A percentile compares a stretch with the other conserved stretches of the same genome.
These are phyloP conservation scores for Thinopyrum elongatum DNA, from an alignment of 176 grass and related monocot genomes.

Conservation along the genomic window DNA sequence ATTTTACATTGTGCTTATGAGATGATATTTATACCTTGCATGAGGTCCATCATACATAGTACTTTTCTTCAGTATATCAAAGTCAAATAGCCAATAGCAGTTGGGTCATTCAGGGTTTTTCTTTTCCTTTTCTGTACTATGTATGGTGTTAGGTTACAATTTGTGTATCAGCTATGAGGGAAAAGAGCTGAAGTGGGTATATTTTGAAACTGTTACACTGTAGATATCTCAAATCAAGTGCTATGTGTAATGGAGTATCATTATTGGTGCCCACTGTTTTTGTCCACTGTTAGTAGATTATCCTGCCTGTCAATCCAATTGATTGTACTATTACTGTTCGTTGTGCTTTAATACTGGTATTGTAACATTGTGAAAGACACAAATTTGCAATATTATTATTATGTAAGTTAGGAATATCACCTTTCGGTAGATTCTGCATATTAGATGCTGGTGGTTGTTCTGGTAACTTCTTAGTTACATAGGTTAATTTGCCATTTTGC, in stretches of 20 bases:
- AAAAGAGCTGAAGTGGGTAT: neutral
- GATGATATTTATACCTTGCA: slow-evolving; percentile 31
- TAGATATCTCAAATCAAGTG: neutral
- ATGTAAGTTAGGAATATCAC: neutral
- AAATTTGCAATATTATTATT: no score
- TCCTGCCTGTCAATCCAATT: neutral
- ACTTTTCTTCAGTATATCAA: neutral
- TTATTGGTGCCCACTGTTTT: slow-evolving; percentile 8
- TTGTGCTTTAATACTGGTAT: no score
- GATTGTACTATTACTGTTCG: neutral
- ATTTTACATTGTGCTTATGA: slow-evolving; percentile 24
- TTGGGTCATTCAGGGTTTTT: neutral
- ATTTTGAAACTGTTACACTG: neutral
- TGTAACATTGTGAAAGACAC: no score
- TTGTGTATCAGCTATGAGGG: neutral
- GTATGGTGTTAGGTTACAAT: neutral
- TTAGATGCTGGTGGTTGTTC: slow-evolving; percentile 9
- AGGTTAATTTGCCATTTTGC: slow-evolving; percentile 32
- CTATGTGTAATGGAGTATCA: neutral
- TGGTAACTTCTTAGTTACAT: neutral
- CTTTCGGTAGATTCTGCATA: neutral
- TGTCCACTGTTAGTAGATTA: neutral
- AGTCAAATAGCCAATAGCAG: neutral
- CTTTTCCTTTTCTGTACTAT: neutral
- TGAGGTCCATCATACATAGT: neutral